Evolutionary conservation across 1,139 yeast species (phyloP).

Genomic region (Yamadazyma pseudoaaseri): DNA sequence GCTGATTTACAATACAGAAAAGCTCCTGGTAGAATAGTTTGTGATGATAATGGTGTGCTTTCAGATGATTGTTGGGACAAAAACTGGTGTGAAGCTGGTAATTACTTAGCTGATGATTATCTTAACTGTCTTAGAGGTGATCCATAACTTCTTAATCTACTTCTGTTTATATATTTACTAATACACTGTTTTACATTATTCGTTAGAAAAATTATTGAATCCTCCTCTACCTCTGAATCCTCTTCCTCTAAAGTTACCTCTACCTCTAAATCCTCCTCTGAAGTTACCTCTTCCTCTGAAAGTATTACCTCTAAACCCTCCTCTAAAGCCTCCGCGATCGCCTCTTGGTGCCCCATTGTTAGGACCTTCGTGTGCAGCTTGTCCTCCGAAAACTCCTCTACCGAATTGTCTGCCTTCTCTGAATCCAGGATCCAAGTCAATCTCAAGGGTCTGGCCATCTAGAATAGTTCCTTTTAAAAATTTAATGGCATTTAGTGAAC

Average conservation of each 20-base stretch:
- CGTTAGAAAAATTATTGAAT: conserved; percentile 11
- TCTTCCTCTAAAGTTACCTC: conserved; percentile 32
- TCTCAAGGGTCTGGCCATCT: conserved; percentile 75
- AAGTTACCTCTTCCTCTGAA: conserved; percentile 25
- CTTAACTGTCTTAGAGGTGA: conserved; percentile 8
- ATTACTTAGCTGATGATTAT: conserved; percentile 12
- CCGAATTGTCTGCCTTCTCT: conserved; percentile 94
- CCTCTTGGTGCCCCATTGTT: conserved; percentile 14
- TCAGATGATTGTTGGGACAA: conserved; percentile 35
- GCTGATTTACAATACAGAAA: conserved; percentile 47
- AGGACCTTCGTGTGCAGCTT: conserved; percentile 43
- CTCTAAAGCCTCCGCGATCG: conserved; percentile 25
- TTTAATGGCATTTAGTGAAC: conserved; percentile 78
- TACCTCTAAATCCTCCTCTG: conserved; percentile 20
- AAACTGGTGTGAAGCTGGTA: conserved; percentile 41
- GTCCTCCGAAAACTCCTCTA: conserved; percentile 89
- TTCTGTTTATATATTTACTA: background rate
- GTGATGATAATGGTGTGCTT: conserved; percentile 33
- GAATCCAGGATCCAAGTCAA: conserved; percentile 94
- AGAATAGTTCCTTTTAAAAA: conserved; percentile 76
- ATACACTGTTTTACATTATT: background rate
- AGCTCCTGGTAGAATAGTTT: conserved; percentile 50
- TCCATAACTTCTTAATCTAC: background rate
- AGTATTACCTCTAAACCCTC: conserved; percentile 22
- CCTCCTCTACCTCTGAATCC: conserved; percentile 27